Evolutionary conservation across 2,329 filamentous ascomycete genomes (phyloP).

Genomic region (Mariannaea elegans): DNA sequence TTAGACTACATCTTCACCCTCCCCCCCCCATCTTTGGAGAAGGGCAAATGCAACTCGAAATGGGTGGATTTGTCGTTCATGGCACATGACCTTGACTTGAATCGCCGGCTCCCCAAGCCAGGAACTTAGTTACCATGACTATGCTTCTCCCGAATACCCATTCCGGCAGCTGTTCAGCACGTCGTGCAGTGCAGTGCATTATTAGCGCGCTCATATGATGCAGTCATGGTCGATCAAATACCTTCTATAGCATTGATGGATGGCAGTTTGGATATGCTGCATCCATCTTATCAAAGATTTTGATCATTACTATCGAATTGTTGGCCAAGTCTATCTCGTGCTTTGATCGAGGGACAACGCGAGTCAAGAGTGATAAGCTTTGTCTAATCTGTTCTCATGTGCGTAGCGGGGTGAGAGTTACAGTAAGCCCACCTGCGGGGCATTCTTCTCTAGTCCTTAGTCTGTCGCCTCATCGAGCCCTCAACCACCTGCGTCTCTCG

Average conservation of each 20-base stretch:
- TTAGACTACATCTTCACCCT: neutral
- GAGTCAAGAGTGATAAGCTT: neutral
- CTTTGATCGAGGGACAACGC: too few relatives aligned
- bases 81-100: neutral
- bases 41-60: neutral
- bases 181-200: neutral
- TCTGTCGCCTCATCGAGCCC: neutral
- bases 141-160: neutral
- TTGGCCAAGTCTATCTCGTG: neutral
- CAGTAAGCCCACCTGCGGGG: neutral
- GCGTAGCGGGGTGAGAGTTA: neutral
- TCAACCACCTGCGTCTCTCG: too few relatives aligned
- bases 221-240: neutral
- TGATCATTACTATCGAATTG: neutral
- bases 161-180: neutral
- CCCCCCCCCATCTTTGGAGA: neutral
- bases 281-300: neutral
- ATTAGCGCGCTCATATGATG: neutral
- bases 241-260: neutral
- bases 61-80: neutral
- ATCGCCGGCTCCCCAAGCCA: too few relatives aligned
- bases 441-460: neutral
- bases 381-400: neutral
- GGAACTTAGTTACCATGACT: too few relatives aligned
- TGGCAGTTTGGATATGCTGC: neutral